Conservation (phyloP, 345 rosid species). For the Hirschfeldia incana region DNA sequence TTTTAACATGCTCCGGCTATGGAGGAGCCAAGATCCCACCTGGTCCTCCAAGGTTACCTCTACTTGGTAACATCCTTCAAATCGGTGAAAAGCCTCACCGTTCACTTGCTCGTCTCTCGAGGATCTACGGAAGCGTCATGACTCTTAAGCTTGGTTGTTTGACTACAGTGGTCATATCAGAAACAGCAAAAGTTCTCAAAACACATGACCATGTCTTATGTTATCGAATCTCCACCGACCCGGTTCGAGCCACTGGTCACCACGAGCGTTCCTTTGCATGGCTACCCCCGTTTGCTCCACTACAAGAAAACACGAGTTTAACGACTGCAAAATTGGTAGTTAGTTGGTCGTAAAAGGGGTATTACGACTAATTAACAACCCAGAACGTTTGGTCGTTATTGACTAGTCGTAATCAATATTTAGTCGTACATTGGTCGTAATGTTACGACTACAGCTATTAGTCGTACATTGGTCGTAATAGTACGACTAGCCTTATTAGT, state of each 20-base stretch:
- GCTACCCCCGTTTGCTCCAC: constrained; percentile 40
- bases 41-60: constrained; percentile 42
- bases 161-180: constrained; percentile 44
- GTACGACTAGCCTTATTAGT: too few relatives aligned
- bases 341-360: too few relatives aligned
- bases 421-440: too few relatives aligned
- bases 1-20: background rate
- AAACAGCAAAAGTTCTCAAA: constrained; percentile 44
- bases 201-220: constrained; percentile 43
- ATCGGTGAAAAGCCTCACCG: constrained; percentile 44
- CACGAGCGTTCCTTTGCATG: constrained; percentile 36
- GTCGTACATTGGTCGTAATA: too few relatives aligned
- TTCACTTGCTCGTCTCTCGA: constrained; percentile 42
- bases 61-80: constrained; percentile 47
- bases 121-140: constrained; percentile 45
- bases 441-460: too few relatives aligned
- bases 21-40: constrained; percentile 33
- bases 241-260: constrained; percentile 38
- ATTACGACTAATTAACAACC: too few relatives aligned
- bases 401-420: too few relatives aligned
- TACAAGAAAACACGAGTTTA: too few relatives aligned
- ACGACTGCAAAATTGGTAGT: too few relatives aligned
- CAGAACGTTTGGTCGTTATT: too few relatives aligned
- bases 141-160: constrained; percentile 42
- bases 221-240: constrained; percentile 33